Percentiles rank a stretch among this genome's conserved stretches.
Evolutionary conservation across 2,329 filamentous ascomycete species (phyloP).

Genomic region (Alternaria arborescens): DNA sequence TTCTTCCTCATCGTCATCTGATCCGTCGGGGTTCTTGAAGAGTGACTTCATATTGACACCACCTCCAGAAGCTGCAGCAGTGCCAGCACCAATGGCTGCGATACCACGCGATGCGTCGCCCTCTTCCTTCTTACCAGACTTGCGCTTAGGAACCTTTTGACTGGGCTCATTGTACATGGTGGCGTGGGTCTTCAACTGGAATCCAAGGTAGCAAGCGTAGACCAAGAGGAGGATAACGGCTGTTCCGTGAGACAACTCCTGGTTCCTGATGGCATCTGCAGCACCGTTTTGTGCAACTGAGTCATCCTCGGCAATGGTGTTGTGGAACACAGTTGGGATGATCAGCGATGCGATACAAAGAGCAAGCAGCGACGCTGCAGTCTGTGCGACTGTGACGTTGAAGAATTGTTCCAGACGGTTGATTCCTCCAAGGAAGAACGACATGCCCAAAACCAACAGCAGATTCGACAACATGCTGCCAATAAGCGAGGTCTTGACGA

Average conservation of each 20-base stretch:
- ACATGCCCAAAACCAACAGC: slow-evolving; percentile 88
- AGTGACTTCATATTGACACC: slow-evolving; percentile 60
- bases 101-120: slow-evolving; percentile 61
- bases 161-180: slow-evolving; percentile 81
- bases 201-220: slow-evolving; percentile 84
- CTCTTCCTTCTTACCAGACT: slow-evolving; percentile 56
- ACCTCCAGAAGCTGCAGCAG: slow-evolving; percentile 60
- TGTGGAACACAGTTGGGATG: slow-evolving; percentile 82
- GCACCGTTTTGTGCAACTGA: slow-evolving; percentile 14
- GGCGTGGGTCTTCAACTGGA: slow-evolving; percentile 88
- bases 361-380: slow-evolving; percentile 80
- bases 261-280: slow-evolving; percentile 41
- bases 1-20: slow-evolving; percentile 63
- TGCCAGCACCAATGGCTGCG: slow-evolving; percentile 62
- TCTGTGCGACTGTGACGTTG: slow-evolving; percentile 91
- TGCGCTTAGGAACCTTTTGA: slow-evolving; percentile 74
- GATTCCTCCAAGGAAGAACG: slow-evolving; percentile 87
- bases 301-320: slow-evolving; percentile 42
- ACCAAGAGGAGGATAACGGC: slow-evolving; percentile 83
- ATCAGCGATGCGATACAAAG: slow-evolving; percentile 83
- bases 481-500: slow-evolving; percentile 92
- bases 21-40: slow-evolving; percentile 48
- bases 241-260: slow-evolving; percentile 70
- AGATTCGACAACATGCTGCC: slow-evolving; percentile 92
- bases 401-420: slow-evolving; percentile 84